phyloP scores from a whole-genome alignment of 2,329 filamentous ascomycete genomes.

The Myriosclerotinia curreyana region DNA sequence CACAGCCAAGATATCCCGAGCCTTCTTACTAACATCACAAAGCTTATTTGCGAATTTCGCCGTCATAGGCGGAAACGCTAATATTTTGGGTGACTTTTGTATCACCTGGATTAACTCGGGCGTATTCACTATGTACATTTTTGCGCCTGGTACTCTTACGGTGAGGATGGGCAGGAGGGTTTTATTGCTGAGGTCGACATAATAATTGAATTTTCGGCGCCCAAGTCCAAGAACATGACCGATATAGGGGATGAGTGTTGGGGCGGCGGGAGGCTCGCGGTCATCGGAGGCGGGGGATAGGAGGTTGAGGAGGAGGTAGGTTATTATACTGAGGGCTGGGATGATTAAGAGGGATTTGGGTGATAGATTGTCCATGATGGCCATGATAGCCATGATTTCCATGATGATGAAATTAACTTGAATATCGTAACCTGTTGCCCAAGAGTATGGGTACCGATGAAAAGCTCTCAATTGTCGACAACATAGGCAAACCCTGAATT shows the following conservation, averaged over 20 bases:
- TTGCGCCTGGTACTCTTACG: constrained; percentile 43
- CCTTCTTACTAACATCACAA: constrained; percentile 33
- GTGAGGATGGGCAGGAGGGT: constrained; percentile 42
- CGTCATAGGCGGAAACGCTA: constrained; percentile 43
- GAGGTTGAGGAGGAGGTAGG: background rate
- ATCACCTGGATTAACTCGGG: constrained; percentile 41
- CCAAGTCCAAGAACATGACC: constrained; percentile 21
- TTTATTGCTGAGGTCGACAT: constrained; percentile 24
- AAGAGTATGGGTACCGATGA: no score
- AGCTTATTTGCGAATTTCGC: constrained; percentile 26
- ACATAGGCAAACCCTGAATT: no score
- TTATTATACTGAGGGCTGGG: background rate
- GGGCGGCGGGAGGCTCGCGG: background rate
- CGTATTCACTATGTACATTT: constrained; percentile 44
- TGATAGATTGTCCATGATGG: no score
- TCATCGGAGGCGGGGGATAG: background rate
- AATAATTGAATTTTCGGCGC: constrained; percentile 22
- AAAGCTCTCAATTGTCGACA: no score
- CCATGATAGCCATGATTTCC: no score
- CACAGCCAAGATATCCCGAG: constrained; percentile 36
- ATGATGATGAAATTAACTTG: no score
- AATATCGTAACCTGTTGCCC: no score
- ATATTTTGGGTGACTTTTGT: constrained; percentile 42
- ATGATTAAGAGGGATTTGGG: no score
- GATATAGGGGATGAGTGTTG: constrained; percentile 21